Evolutionary conservation across 192 early-diverging fungal genomes (phyloP), one percentile per base, ranked within the genome.

Genomic region (Entrophospora sp.): DNA sequence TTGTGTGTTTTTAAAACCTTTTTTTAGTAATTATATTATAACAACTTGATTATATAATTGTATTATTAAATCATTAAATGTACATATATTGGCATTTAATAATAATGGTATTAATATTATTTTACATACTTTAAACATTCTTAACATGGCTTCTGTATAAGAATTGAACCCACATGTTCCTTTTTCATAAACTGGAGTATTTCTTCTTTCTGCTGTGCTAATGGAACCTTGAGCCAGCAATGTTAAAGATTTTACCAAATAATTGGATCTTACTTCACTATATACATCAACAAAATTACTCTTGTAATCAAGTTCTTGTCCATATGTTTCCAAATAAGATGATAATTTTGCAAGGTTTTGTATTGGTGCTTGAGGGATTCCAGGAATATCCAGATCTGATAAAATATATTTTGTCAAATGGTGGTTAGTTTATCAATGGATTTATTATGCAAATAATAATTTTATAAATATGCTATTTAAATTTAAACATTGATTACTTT

Each of bases 71-170:
- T n/a, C 30, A 58, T 5, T 20, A 20, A 37, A 38, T 58, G 8
- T 37, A 58, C 2, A n/a, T 28, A 35, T 16, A 14, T 40, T 6
- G 14, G 14, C 14, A 9, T 14, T 40, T 40, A 6, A 40, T 40
- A 14, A 9, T 40, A 14, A 40, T 6, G 14, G 14, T 40, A 6
- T 40, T 14, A 40, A 48, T 18, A 48, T n/a, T n/a, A n/a, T n/a
- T n/a, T n/a, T n/a, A n/a, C n/a, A n/a, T 66, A 89, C 87, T 77
- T 81, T 83, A 46, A 87, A 77, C 73, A 89, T 70, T 42, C 74
- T 75, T 35, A 90, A 66, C 16, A 88, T 65, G 16, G 73, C 79
- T 20, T 77, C 71, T 5, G 74, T 77, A 59, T 87, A 88, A 16
- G 78, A 73, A n/a, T 88, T 73, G 51, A 87, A 83, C 8, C 81